Evolutionary conservation across 2,329 filamentous ascomycete species (phyloP).

Genomic region (Nemania sp.): DNA sequence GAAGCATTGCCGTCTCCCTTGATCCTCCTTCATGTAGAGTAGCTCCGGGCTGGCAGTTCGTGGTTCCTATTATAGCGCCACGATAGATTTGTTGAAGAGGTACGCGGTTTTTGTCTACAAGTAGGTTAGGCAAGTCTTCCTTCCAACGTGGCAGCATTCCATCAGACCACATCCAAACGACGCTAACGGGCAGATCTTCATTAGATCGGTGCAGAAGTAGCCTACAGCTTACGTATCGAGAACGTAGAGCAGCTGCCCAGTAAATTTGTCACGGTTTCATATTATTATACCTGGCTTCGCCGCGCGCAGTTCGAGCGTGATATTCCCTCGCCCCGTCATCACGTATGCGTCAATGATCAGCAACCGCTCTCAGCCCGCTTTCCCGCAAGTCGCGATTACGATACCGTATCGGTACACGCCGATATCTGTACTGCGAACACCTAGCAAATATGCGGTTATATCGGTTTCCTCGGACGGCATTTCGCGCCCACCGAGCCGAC

Average conservation of each 20-base stretch:
- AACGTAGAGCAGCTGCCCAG: background rate
- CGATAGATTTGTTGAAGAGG: background rate
- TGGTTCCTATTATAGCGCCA: background rate
- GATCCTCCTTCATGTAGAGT: conserved; percentile 6
- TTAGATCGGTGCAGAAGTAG: background rate
- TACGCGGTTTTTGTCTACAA: background rate
- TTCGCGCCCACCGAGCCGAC: background rate
- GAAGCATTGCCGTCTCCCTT: too few relatives aligned
- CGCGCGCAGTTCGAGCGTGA: background rate
- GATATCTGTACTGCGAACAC: too few relatives aligned
- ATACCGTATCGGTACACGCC: conserved; percentile 6
- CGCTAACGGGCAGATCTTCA: conserved; percentile 23
- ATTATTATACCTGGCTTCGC: conserved; percentile 3
- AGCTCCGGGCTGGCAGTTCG: background rate
- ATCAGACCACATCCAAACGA: background rate
- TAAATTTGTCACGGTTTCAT: conserved; percentile 19
- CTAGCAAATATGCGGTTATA: background rate
- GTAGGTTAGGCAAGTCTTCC: background rate
- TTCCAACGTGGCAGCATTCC: background rate
- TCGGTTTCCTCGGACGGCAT: background rate
- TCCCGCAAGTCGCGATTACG: background rate
- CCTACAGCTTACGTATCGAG: background rate
- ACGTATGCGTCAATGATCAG: background rate
- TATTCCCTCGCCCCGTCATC: conserved; percentile 3
- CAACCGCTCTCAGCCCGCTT: conserved; percentile 2